Evolutionary conservation across 805 yeast species (phyloP).

Genomic region (Candida loeiensis): DNA sequence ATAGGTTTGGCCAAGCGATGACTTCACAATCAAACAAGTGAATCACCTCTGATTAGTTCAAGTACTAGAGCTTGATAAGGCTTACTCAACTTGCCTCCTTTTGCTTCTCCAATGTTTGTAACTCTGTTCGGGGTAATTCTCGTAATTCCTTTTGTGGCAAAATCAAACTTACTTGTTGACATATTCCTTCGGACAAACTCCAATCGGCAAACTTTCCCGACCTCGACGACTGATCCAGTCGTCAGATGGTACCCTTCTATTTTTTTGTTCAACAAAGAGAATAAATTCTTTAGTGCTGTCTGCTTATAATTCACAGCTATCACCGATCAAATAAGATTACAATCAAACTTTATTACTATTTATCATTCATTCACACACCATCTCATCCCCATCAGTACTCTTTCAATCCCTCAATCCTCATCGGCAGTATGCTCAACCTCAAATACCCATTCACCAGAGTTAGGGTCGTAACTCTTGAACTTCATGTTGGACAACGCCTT

Average conservation of each 20-base stretch:
- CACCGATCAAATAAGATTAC: too few species aligned
- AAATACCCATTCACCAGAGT: constrained; percentile 70
- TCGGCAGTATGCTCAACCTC: constrained; percentile 36
- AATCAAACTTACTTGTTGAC: background rate
- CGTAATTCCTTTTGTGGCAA: background rate
- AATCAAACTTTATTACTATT: background rate
- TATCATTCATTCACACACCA: background rate
- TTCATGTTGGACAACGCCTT: constrained; percentile 55
- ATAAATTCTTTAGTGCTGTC: too few species aligned
- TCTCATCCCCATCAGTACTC: background rate
- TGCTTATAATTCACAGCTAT: too few species aligned
- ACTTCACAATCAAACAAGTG: too few species aligned
- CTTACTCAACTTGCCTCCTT: background rate
- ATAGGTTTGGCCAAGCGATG: too few species aligned
- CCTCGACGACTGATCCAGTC: too few species aligned
- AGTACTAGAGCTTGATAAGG: too few species aligned
- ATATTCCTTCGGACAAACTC: background rate
- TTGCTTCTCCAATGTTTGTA: too few species aligned
- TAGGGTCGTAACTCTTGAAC: constrained; percentile 75
- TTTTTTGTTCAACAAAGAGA: too few species aligned
- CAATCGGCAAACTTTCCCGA: background rate
- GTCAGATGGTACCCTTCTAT: too few species aligned
- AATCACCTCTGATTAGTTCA: too few species aligned
- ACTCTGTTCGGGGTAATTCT: background rate
- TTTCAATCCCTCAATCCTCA: background rate